These are phyloP conservation scores for Cyathus pygmaeus DNA, from an alignment of 1,284 basidiomycete species.

Conservation along the genomic window DNA sequence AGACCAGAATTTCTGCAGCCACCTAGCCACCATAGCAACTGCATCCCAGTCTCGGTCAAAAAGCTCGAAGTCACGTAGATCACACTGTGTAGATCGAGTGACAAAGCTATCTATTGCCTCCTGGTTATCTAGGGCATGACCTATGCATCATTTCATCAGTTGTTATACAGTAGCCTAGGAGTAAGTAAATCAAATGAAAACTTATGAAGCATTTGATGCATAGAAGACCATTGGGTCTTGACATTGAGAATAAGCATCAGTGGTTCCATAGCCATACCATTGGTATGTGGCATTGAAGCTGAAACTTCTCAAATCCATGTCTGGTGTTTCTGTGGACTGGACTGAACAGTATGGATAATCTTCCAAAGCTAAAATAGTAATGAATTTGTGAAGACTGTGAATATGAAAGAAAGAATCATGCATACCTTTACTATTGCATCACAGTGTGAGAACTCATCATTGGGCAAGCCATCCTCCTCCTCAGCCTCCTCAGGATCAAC, in stretches of 20 bases:
- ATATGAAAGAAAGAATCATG: too few species aligned
- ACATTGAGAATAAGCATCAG: constrained; percentile 10
- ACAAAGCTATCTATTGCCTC: neutral
- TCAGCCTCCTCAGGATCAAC: too few species aligned
- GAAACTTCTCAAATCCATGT: too few species aligned
- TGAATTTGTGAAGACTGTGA: too few species aligned
- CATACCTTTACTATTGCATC: too few species aligned
- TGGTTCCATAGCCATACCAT: neutral
- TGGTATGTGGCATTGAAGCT: too few species aligned
- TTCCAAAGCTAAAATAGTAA: too few species aligned
- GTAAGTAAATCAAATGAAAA: neutral
- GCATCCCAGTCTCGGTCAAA: neutral
- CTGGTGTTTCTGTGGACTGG: too few species aligned
- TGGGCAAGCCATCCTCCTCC: too few species aligned
- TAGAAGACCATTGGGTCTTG: constrained; percentile 10
- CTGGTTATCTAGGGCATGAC: neutral
- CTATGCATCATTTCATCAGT: neutral
- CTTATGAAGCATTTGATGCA: constrained; percentile 23
- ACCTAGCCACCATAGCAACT: neutral
- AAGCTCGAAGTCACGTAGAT: neutral
- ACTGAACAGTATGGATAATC: too few species aligned
- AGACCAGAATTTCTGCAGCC: neutral
- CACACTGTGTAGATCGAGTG: neutral
- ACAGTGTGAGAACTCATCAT: too few species aligned
- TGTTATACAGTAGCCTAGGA: neutral